Evolutionary conservation across 2,329 filamentous ascomycete genomes (phyloP).

Genomic region (Fusarium illudens): DNA sequence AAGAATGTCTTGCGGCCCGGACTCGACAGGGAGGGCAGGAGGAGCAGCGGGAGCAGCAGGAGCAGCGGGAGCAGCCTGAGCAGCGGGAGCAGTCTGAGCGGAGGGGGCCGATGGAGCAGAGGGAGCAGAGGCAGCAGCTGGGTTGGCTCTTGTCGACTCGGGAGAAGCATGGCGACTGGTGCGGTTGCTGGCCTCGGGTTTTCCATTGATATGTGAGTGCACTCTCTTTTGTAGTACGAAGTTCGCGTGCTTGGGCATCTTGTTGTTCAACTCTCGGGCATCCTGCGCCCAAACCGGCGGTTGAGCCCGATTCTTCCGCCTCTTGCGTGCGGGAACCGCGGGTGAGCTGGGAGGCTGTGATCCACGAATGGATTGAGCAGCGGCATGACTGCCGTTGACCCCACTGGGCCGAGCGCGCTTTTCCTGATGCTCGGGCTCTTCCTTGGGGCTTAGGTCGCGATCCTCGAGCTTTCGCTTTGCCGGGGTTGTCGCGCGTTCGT

Average conservation of each 20-base stretch:
- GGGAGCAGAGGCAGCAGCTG: constrained; percentile 7
- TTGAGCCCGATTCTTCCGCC: constrained; percentile 48
- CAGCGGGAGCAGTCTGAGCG: constrained; percentile 23
- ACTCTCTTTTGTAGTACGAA: constrained; percentile 42
- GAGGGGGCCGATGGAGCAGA: neutral
- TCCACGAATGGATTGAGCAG: constrained; percentile 20
- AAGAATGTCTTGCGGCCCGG: constrained; percentile 50
- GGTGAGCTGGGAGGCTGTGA: constrained; percentile 45
- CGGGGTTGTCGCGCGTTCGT: constrained; percentile 47
- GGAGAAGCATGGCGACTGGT: constrained; percentile 53
- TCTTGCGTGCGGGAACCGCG: constrained; percentile 50
- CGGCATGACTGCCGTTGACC: constrained; percentile 52
- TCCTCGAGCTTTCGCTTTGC: constrained; percentile 53
- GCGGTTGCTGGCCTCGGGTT: constrained; percentile 47
- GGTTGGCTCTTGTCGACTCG: constrained; percentile 34
- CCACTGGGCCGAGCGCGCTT: constrained; percentile 60
- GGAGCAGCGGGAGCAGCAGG: constrained; percentile 3
- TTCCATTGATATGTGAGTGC: constrained; percentile 50
- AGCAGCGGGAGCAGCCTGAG: constrained; percentile 25
- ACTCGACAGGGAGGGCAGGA: constrained; percentile 37
- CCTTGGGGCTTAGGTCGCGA: constrained; percentile 56
- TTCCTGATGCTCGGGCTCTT: constrained; percentile 56
- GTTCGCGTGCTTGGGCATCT: constrained; percentile 47
- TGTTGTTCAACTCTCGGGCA: constrained; percentile 47
- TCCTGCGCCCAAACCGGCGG: constrained; percentile 61